Conservation (phyloP, 2,329 filamentous ascomycete genomes). For the Metarhizium anisopliae region DNA sequence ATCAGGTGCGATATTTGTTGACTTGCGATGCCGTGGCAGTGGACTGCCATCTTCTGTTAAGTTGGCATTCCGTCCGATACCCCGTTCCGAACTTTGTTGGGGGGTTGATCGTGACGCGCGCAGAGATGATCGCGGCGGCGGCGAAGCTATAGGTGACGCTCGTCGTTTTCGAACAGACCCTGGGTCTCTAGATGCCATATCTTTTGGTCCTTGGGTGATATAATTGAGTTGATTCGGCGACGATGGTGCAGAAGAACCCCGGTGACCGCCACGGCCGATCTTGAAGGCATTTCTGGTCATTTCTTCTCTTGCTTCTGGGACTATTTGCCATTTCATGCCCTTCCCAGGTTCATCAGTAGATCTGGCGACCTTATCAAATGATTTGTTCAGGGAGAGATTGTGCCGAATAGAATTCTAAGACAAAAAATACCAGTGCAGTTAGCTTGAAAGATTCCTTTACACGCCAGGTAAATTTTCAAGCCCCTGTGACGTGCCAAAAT, state of each 20-base stretch:
- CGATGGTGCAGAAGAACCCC: conserved; percentile 62
- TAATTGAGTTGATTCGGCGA: conserved; percentile 54
- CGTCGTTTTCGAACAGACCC: conserved; percentile 48
- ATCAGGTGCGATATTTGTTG: conserved; percentile 19
- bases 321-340: conserved; percentile 98
- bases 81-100: conserved; percentile 38
- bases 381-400: conserved; percentile 89
- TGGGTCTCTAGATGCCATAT: conserved; percentile 43
- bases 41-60: conserved; percentile 51
- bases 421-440: not conserved
- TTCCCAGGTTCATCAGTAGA: conserved; percentile 94
- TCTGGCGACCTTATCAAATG: conserved; percentile 86
- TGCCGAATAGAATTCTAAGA: conserved; percentile 86
- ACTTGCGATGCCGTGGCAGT: conserved; percentile 47
- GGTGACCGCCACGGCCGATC: conserved; percentile 53
- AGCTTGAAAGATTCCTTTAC: not conserved
- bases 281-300: conserved; percentile 67
- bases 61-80: conserved; percentile 24
- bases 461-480: not conserved
- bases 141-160: conserved; percentile 46
- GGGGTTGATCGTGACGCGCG: conserved; percentile 48
- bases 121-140: conserved; percentile 40
- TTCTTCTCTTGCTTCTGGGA: conserved; percentile 73
- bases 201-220: conserved; percentile 48
- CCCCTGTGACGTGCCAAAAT: not conserved